phyloP scores from a whole-genome alignment of 164 flowering plant species.

The Dillenia turbinata region DNA sequence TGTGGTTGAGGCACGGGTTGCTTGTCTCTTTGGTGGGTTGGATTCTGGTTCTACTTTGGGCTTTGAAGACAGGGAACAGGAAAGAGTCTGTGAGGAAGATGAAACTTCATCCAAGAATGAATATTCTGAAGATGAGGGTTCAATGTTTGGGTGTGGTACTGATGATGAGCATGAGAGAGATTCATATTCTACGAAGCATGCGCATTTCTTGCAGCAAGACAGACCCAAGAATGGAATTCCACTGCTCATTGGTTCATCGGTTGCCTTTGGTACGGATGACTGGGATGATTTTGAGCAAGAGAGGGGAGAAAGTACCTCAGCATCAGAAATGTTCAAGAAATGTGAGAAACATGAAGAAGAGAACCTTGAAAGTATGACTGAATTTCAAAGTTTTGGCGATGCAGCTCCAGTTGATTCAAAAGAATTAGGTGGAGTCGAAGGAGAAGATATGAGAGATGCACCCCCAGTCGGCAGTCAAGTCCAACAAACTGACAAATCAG shows the following conservation, averaged over 20 bases:
- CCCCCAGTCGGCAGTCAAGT: slow-evolving; percentile 14
- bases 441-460: slow-evolving; percentile 16
- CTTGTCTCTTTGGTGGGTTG: slow-evolving; percentile 2
- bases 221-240: slow-evolving; percentile 32
- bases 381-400: slow-evolving; percentile 3
- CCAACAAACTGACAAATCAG: slow-evolving; percentile 13
- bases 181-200: slow-evolving; percentile 13
- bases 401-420: background rate
- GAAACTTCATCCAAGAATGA: slow-evolving; percentile 36
- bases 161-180: slow-evolving; percentile 41
- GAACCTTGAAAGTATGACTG: slow-evolving; percentile 14
- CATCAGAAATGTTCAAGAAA: slow-evolving; percentile 12
- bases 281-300: slow-evolving; percentile 75
- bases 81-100: slow-evolving; percentile 21
- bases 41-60: slow-evolving; percentile 9
- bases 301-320: slow-evolving; percentile 17
- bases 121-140: slow-evolving; percentile 66
- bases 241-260: slow-evolving; percentile 56
- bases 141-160: slow-evolving; percentile 48
- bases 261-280: slow-evolving; percentile 78
- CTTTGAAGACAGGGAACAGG: slow-evolving; percentile 18
- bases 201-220: slow-evolving; percentile 11
- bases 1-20: background rate
- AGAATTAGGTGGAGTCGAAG: slow-evolving; percentile 14
- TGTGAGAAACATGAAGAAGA: slow-evolving; percentile 13